Conservation (phyloP, 1,284 basidiomycete species). For the Inonotus obliquus region DNA sequence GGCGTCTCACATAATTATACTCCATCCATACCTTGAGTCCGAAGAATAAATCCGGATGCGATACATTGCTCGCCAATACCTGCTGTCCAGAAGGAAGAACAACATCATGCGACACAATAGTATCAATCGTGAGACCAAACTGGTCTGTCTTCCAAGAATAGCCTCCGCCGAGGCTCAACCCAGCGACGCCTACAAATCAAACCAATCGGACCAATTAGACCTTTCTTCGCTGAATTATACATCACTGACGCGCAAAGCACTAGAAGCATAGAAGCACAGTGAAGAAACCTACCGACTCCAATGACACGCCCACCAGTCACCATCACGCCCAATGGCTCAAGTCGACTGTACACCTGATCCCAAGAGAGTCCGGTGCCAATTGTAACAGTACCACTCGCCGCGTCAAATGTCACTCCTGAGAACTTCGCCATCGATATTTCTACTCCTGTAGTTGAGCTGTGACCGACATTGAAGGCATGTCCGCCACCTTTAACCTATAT, state of each 20-base stretch:
- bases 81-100: constrained; percentile 13
- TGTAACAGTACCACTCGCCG: constrained; percentile 14
- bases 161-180: constrained; percentile 17
- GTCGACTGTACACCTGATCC: constrained; percentile 24
- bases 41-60: constrained; percentile 17
- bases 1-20: neutral
- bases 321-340: constrained; percentile 20
- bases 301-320: constrained; percentile 24
- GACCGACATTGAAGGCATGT: constrained; percentile 23
- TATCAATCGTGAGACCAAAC: constrained; percentile 16
- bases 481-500: constrained; percentile 23
- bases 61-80: constrained; percentile 1
- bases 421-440: constrained; percentile 25
- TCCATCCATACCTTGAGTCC: constrained; percentile 11
- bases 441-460: constrained; percentile 24
- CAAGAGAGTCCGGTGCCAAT: constrained; percentile 23
- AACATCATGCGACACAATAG: constrained; percentile 12
- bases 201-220: neutral
- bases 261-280: neutral
- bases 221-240: neutral
- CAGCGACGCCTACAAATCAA: constrained; percentile 6
- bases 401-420: constrained; percentile 17
- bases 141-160: constrained; percentile 20
- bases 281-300: constrained; percentile 18
- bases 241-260: neutral